Evolutionary conservation across 192 early-diverging fungal species (phyloP).

Genomic region (Spizellomyces punctatus): DNA sequence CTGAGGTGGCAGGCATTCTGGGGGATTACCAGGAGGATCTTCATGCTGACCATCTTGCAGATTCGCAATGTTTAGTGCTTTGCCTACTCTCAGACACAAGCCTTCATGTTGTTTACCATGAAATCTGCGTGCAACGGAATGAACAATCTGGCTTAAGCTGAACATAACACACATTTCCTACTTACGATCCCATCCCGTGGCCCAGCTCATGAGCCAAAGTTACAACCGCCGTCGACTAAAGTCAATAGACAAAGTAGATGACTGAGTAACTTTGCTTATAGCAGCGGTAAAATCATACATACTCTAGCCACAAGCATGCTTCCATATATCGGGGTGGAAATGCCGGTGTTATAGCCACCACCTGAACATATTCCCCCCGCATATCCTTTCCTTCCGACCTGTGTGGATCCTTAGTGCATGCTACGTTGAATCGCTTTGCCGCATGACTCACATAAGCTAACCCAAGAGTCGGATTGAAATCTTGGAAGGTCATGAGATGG

Average conservation of each 20-base stretch:
- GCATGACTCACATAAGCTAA: conserved; percentile 27
- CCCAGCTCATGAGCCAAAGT: conserved; percentile 36
- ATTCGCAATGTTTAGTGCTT: no score
- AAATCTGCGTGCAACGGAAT: no score
- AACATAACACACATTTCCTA: background rate
- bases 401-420: no score
- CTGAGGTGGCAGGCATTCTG: conserved; percentile 9
- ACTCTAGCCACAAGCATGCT: conserved; percentile 6
- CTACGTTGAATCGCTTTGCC: no score
- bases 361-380: conserved; percentile 29
- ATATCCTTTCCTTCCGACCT: conserved; percentile 9
- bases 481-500: conserved; percentile 33
- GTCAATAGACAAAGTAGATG: no score
- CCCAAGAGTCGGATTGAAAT: conserved; percentile 29
- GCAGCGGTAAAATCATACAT: no score
- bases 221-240: conserved; percentile 14
- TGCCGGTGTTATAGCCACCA: conserved; percentile 30
- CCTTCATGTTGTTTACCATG: no score
- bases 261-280: no score
- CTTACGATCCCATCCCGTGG: conserved; percentile 38
- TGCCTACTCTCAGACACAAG: no score
- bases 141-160: background rate
- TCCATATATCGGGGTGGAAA: conserved; percentile 23
- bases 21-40: conserved; percentile 15
- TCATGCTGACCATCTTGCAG: background rate